Percentiles rank a stretch among this genome's conserved stretches.
Conservation (phyloP, 768 basidiomycete species). For the Suillus alpinus region DNA sequence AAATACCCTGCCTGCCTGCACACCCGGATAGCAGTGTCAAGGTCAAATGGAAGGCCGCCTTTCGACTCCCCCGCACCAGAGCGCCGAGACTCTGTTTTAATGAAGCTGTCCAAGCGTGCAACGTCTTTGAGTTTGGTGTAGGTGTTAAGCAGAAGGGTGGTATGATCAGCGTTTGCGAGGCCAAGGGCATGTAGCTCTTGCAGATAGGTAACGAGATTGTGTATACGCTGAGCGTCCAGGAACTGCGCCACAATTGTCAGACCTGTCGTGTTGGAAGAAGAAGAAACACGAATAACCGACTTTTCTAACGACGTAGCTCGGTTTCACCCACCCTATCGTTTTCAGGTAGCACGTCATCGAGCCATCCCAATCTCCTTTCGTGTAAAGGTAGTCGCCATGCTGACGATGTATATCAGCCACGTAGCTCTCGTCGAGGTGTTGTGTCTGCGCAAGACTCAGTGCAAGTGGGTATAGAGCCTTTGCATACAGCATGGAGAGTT, state of each 20-base stretch:
- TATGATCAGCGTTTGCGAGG: conserved; percentile 94
- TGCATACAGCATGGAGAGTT: conserved; percentile 82
- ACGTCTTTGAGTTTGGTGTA: conserved; percentile 97
- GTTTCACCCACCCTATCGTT: conserved; percentile 85
- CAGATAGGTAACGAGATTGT: conserved; percentile 92
- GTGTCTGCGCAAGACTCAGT: conserved; percentile 77
- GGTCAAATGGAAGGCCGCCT: conserved; percentile 88
- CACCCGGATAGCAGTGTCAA: conserved; percentile 95
- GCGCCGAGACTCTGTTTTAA: conserved; percentile 77
- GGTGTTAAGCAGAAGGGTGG: conserved; percentile 92
- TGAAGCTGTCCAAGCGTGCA: conserved; percentile 82
- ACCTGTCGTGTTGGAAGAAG: neutral
- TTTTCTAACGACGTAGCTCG: conserved; percentile 97
- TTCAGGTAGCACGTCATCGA: conserved; percentile 91
- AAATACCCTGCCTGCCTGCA: conserved; percentile 97
- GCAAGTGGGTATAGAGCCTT: conserved; percentile 80
- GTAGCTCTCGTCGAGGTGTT: conserved; percentile 65
- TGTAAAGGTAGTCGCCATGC: conserved; percentile 90
- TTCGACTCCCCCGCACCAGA: conserved; percentile 29
- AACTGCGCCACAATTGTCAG: conserved; percentile 52
- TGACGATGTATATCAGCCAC: conserved; percentile 87
- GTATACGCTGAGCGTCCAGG: conserved; percentile 93
- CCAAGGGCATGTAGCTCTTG: conserved; percentile 91
- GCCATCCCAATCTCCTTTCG: conserved; percentile 88
- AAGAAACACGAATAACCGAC: conserved; percentile 36